phyloP scores from a whole-genome alignment of 257 asterid species.

The Jaltomata sinuosa region DNA sequence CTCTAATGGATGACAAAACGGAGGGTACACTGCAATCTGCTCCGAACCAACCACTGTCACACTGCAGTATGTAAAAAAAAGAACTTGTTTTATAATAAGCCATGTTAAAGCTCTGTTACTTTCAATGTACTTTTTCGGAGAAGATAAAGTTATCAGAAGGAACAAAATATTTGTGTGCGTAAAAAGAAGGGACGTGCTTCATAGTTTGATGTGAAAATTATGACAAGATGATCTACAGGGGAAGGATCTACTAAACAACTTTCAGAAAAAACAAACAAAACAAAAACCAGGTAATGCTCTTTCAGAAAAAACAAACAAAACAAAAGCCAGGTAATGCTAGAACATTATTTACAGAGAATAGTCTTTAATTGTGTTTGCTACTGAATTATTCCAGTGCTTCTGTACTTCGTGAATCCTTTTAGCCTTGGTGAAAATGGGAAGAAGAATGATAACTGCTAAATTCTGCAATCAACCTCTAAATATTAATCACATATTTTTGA shows the following conservation, averaged over 20 bases:
- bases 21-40: slow-evolving; percentile 91
- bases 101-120: neutral
- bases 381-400: neutral
- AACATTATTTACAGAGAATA: neutral
- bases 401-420: neutral
- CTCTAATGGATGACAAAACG: slow-evolving; percentile 50
- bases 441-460: neutral
- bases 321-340: neutral
- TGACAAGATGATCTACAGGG: neutral
- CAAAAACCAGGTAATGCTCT: neutral
- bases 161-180: neutral
- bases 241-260: neutral
- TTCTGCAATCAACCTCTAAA: neutral
- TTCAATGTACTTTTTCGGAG: neutral
- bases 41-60: slow-evolving; percentile 87
- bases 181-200: neutral
- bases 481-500: neutral
- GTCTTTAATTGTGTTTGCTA: neutral
- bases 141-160: neutral
- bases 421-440: neutral
- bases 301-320: neutral
- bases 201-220: neutral
- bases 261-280: neutral
- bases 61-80: slow-evolving; percentile 35
- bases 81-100: neutral